A percentile compares a stretch with the other conserved stretches of the same genome.
Conservation (phyloP, 805 yeast species). For the Kurtzmaniella fragi region DNA sequence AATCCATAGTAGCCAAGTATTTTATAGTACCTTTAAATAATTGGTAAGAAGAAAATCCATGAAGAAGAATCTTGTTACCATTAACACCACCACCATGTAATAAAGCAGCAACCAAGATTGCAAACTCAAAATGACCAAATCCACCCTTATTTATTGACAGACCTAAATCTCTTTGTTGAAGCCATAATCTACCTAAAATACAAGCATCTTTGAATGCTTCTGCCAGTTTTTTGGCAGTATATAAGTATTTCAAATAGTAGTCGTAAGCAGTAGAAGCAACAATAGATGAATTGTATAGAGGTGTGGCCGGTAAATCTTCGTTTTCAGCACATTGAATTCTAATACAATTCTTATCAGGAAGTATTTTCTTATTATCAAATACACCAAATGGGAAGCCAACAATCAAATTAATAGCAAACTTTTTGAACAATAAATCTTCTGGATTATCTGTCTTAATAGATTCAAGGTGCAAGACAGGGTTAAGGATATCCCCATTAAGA, state of each 20-base stretch:
- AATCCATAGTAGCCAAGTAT: slow-evolving; percentile 76
- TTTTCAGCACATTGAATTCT: slow-evolving; percentile 51
- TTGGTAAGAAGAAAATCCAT: slow-evolving; percentile 91
- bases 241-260: slow-evolving; percentile 68
- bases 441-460: slow-evolving; percentile 46
- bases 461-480: slow-evolving; percentile 67
- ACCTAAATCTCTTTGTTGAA: slow-evolving; percentile 77
- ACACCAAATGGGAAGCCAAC: slow-evolving; percentile 67
- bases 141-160: slow-evolving; percentile 67
- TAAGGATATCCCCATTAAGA: slow-evolving; percentile 69
- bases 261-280: slow-evolving; percentile 64
- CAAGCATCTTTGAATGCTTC: slow-evolving; percentile 86
- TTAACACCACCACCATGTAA: slow-evolving; percentile 76
- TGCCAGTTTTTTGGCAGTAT: slow-evolving; percentile 68
- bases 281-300: slow-evolving; percentile 79
- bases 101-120: slow-evolving; percentile 72
- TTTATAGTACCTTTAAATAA: slow-evolving; percentile 83
- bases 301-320: slow-evolving; percentile 64
- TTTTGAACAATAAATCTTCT: slow-evolving; percentile 51
- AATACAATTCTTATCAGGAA: slow-evolving; percentile 78
- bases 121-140: slow-evolving; percentile 90
- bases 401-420: slow-evolving; percentile 65
- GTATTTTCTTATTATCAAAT: slow-evolving; percentile 71
- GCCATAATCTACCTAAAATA: slow-evolving; percentile 83
- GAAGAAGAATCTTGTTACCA: slow-evolving; percentile 72